Percentiles rank a stretch among this genome's conserved stretches.
phyloP scores from a whole-genome alignment of 768 basidiomycete genomes.

The Mycena sanguinolenta region DNA sequence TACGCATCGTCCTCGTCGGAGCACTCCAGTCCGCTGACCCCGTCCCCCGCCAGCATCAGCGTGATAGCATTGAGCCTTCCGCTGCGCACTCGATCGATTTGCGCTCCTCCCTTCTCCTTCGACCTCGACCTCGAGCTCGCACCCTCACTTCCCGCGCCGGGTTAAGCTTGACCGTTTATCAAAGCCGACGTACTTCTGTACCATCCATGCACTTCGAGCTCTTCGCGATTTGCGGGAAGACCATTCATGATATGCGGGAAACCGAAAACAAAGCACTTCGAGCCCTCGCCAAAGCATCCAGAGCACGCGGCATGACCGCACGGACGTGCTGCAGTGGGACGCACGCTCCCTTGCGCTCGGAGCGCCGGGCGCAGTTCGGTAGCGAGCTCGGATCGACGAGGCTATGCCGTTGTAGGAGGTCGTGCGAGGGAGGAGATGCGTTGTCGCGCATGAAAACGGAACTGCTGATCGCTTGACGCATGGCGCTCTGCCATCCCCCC shows the following conservation, averaged over 20 bases:
- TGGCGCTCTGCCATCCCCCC: slow-evolving; percentile 19
- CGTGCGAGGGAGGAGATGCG: background rate
- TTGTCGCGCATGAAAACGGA: background rate
- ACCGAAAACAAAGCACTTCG: too few relatives aligned
- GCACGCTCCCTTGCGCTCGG: background rate
- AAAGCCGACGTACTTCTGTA: background rate
- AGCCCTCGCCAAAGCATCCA: background rate
- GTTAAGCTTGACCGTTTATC: background rate
- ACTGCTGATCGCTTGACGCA: too few relatives aligned
- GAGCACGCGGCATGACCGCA: background rate
- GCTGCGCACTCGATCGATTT: background rate
- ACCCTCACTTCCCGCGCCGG: slow-evolving; percentile 10
- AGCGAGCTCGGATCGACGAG: background rate
- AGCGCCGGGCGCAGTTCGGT: background rate
- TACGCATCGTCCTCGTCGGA: background rate
- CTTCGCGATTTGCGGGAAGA: too few relatives aligned
- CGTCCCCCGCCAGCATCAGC: background rate
- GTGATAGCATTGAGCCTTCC: background rate
- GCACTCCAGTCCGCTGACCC: background rate
- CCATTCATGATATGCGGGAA: too few relatives aligned
- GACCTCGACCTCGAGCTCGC: too few relatives aligned
- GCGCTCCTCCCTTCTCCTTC: background rate
- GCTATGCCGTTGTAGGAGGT: too few relatives aligned
- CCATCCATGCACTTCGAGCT: background rate
- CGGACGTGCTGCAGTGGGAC: background rate